Conservation (phyloP, 371 early-diverging fungal genomes). For the Zopfochytrium polystomum region DNA sequence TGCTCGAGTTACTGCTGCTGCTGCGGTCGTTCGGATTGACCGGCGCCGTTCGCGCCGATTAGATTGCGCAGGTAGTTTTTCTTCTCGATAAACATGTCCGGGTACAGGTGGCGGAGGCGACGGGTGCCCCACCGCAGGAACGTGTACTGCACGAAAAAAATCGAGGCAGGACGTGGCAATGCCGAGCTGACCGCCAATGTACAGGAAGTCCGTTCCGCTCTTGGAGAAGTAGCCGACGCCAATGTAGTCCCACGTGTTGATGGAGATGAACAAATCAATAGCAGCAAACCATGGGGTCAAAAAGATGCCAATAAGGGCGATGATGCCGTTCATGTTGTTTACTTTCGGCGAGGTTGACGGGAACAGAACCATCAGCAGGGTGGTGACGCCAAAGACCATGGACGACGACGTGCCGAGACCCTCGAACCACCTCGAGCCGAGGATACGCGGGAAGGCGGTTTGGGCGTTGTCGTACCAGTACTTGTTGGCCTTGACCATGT, state of each 20-base stretch:
- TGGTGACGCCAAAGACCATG: slow-evolving; percentile 10
- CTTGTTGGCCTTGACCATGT: too few species aligned
- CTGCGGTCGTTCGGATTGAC: too few species aligned
- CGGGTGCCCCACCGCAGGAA: slow-evolving; percentile 6
- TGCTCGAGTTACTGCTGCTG: too few species aligned
- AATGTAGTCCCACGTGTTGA: slow-evolving; percentile 3
- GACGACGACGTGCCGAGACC: not conserved
- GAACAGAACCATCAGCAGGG: slow-evolving; percentile 3
- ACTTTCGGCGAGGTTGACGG: not conserved
- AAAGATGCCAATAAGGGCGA: not conserved
- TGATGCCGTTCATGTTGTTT: not conserved
- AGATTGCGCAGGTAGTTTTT: too few species aligned
- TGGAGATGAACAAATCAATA: slow-evolving; percentile 7
- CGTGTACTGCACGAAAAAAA: not conserved
- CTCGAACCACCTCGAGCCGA: not conserved
- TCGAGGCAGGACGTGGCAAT: slow-evolving; percentile 6
- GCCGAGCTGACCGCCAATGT: not conserved
- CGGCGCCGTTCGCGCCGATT: too few species aligned
- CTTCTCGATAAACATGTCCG: too few species aligned
- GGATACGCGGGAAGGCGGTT: not conserved
- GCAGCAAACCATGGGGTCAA: slow-evolving; percentile 10
- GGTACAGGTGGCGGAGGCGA: too few species aligned
- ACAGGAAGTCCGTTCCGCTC: not conserved
- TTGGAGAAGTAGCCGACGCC: slow-evolving; percentile 8
- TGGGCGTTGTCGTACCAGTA: slow-evolving; percentile 1